Conservation (phyloP, 75 land plant species). For the Cryptomeria japonica region DNA sequence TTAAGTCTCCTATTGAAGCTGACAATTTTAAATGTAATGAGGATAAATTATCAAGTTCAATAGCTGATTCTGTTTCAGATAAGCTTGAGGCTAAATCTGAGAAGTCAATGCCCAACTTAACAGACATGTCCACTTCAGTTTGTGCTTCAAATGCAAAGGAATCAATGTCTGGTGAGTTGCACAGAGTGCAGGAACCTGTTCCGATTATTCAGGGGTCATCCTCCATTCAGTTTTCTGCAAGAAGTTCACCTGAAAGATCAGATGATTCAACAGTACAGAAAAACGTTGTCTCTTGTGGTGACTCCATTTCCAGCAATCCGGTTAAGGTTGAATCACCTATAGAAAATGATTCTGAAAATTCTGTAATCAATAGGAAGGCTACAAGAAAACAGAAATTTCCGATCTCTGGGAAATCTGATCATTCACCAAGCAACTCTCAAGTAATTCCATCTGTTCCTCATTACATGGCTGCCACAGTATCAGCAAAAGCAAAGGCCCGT, state of each 20-base stretch:
- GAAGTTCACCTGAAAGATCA: slow-evolving; percentile 17
- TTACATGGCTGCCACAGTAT: slow-evolving; percentile 86
- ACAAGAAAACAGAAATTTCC: slow-evolving; percentile 35
- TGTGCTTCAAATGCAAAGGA: slow-evolving; percentile 29
- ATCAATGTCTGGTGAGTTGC: slow-evolving; percentile 27
- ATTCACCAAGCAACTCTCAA: slow-evolving; percentile 40
- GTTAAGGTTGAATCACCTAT: slow-evolving; percentile 23
- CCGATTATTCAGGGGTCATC: slow-evolving; percentile 51
- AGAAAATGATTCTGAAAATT: slow-evolving; percentile 35
- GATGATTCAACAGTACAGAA: slow-evolving; percentile 24
- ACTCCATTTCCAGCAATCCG: slow-evolving; percentile 21
- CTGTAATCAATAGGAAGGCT: slow-evolving; percentile 30
- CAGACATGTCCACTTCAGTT: slow-evolving; percentile 17
- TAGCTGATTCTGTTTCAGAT: slow-evolving; percentile 7
- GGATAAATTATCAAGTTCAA: slow-evolving; percentile 9
- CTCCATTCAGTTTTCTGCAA: slow-evolving; percentile 44
- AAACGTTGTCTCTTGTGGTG: slow-evolving; percentile 5
- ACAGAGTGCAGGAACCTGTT: slow-evolving; percentile 41
- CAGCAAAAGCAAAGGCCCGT: slow-evolving; percentile 77
- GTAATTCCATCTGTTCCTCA: slow-evolving; percentile 67
- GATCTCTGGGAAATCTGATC: slow-evolving; percentile 28
- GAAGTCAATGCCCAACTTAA: slow-evolving; percentile 12
- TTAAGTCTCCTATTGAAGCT: background rate
- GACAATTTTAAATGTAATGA: background rate
- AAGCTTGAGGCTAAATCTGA: slow-evolving; percentile 18